Evolutionary conservation across 257 asterid species (phyloP).

Genomic region (Solanum stenotomum): DNA sequence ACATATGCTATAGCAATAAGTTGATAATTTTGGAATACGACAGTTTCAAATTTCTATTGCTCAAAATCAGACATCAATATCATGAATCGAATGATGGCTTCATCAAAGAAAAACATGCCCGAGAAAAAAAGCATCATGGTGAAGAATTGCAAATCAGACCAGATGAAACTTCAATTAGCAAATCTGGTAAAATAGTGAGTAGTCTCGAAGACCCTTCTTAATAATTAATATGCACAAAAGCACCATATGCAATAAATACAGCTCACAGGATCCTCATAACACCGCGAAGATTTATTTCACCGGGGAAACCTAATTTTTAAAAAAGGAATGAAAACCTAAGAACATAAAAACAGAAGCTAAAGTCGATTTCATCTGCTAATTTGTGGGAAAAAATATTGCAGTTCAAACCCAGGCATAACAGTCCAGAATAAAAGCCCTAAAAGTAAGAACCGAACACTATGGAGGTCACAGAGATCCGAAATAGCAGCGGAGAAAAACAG

Average conservation of each 20-base stretch:
- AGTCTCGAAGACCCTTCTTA: background rate
- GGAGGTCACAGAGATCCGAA: conserved; percentile 53
- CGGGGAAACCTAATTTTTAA: background rate
- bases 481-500: conserved; percentile 25
- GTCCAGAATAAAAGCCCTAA: conserved; percentile 23
- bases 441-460: conserved; percentile 25
- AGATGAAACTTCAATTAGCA: background rate
- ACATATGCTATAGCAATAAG: background rate
- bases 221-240: background rate
- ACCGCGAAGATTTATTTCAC: background rate
- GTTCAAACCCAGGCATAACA: conserved; percentile 12
- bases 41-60: background rate
- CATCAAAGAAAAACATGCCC: background rate
- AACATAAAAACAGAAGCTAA: background rate
- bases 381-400: background rate
- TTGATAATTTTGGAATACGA: background rate
- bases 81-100: background rate
- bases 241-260: background rate
- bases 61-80: background rate
- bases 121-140: background rate
- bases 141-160: background rate
- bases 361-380: conserved; percentile 6
- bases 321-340: background rate
- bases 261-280: background rate
- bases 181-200: background rate